Evolutionary conservation across 106 monocot species (phyloP).

Genomic region (Apostasia shenzhenica): DNA sequence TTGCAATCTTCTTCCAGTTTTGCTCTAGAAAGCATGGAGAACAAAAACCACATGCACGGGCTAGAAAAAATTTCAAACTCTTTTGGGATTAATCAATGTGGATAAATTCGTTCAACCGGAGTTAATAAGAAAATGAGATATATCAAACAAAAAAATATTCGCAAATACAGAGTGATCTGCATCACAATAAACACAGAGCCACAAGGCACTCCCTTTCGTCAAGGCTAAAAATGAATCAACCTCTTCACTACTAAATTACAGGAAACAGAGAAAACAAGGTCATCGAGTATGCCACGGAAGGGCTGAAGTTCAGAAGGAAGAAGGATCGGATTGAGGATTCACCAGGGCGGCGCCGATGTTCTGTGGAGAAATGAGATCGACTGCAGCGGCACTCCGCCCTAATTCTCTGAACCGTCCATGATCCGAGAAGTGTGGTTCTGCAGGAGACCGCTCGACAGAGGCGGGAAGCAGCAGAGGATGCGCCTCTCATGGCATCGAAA

Average conservation of each 20-base stretch:
- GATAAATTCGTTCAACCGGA: no score
- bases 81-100: no score
- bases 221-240: neutral
- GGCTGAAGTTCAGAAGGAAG: neutral
- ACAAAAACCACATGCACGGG: neutral
- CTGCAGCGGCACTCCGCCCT: conserved; percentile 6
- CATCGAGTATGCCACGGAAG: neutral
- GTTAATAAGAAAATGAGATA: neutral
- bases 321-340: neutral
- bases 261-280: neutral
- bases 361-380: neutral
- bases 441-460: neutral
- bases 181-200: neutral
- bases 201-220: neutral
- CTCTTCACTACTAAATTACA: neutral
- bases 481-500: neutral
- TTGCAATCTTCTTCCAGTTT: no score
- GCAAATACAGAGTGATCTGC: neutral
- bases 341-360: conserved; percentile 9
- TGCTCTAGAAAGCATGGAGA: no score
- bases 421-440: conserved; percentile 1
- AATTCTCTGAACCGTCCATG: neutral
- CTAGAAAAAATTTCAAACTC: neutral
- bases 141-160: neutral
- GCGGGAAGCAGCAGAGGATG: neutral